Conservation (phyloP, 208 protist species). For the Leishmania martiniquensis region DNA sequence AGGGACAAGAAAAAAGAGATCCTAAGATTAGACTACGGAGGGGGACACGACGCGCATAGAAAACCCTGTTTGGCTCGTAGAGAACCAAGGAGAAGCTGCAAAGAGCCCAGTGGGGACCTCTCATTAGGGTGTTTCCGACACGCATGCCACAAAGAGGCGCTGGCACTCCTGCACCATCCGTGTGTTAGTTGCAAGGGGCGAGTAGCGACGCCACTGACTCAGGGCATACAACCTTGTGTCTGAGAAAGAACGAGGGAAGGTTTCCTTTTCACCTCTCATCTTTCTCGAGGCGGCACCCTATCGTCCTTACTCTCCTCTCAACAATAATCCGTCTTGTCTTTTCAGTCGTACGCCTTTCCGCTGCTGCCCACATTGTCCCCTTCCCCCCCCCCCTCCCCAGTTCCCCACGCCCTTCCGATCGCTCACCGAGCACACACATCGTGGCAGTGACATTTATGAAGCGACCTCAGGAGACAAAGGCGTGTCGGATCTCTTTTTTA, state of each 20-base stretch:
- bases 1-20: constrained; percentile 2
- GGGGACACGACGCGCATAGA: neutral
- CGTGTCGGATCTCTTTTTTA: neutral
- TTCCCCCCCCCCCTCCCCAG: neutral
- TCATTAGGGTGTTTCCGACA: neutral
- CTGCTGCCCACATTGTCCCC: neutral
- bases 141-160: neutral
- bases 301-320: neutral
- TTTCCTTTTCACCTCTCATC: neutral
- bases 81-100: neutral
- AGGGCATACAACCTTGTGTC: neutral
- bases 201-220: neutral
- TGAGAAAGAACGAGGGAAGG: neutral
- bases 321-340: neutral
- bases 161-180: neutral
- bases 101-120: neutral
- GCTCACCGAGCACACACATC: neutral
- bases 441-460: neutral
- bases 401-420: neutral
- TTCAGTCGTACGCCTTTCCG: neutral
- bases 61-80: neutral
- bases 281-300: neutral
- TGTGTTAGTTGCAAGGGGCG: neutral
- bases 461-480: too few relatives aligned
- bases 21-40: too few relatives aligned